Conservation (phyloP, 1,139 yeast genomes). For the Petasospora rhodanensis region DNA sequence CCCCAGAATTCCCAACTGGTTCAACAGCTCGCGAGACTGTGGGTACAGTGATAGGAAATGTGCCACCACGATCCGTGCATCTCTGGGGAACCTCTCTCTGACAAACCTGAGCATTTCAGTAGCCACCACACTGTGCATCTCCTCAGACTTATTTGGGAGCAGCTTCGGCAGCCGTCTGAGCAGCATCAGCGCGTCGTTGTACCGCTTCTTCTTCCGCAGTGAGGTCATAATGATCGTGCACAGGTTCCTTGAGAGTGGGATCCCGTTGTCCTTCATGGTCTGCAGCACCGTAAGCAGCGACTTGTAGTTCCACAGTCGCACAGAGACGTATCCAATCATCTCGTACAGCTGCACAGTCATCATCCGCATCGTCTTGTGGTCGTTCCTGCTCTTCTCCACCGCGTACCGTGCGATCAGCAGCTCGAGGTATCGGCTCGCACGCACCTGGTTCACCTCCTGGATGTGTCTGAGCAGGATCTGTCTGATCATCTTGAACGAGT, state of each 20-base stretch:
- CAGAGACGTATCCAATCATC: constrained; percentile 16
- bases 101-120: constrained; percentile 18
- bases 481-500: constrained; percentile 17
- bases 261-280: constrained; percentile 12
- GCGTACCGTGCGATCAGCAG: constrained; percentile 12
- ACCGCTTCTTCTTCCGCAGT: constrained; percentile 17
- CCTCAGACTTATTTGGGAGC: constrained; percentile 8
- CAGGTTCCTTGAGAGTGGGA: constrained; percentile 14
- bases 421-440: constrained; percentile 16
- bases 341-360: constrained; percentile 13
- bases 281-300: constrained; percentile 11
- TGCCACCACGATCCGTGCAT: constrained; percentile 18
- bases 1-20: constrained; percentile 16
- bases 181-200: constrained; percentile 14
- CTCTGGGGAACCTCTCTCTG: constrained; percentile 17
- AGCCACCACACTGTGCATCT: constrained; percentile 6
- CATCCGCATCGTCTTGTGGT: neutral
- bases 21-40: constrained; percentile 7
- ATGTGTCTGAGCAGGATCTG: constrained; percentile 15
- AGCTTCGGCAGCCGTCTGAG: constrained; percentile 14
- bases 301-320: constrained; percentile 16
- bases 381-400: neutral
- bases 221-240: constrained; percentile 15
- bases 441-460: constrained; percentile 5
- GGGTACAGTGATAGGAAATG: constrained; percentile 20